phyloP scores from a whole-genome alignment of 2,329 filamentous ascomycete species.

The Scortechinia acanthostroma region DNA sequence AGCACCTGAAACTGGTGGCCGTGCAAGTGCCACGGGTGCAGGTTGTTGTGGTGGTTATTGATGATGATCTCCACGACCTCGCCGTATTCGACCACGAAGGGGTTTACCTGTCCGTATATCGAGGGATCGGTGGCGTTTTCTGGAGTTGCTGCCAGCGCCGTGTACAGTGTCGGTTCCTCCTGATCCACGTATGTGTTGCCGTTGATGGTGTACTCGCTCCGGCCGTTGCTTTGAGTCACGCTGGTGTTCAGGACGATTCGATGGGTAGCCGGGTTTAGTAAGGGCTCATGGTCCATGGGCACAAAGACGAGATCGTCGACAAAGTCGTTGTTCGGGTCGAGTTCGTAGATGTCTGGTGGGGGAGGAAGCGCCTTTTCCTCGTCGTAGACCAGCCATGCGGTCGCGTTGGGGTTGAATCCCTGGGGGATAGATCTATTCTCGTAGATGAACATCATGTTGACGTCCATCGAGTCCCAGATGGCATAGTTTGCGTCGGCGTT shows the following conservation, averaged over 20 bases:
- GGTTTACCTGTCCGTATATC: slow-evolving; percentile 30
- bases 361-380: slow-evolving; percentile 31
- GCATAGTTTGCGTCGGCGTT: slow-evolving; percentile 57
- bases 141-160: slow-evolving; percentile 54
- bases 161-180: slow-evolving; percentile 76
- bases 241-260: slow-evolving; percentile 56
- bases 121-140: slow-evolving; percentile 31
- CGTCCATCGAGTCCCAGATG: slow-evolving; percentile 66
- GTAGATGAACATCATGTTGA: slow-evolving; percentile 26
- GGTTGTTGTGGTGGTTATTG: slow-evolving; percentile 2
- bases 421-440: slow-evolving; percentile 36
- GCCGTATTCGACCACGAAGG: slow-evolving; percentile 6
- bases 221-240: neutral
- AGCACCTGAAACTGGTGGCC: slow-evolving; percentile 41
- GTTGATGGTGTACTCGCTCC: slow-evolving; percentile 52
- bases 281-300: slow-evolving; percentile 56
- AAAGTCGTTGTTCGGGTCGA: slow-evolving; percentile 34
- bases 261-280: slow-evolving; percentile 55
- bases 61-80: slow-evolving; percentile 2
- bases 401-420: slow-evolving; percentile 62
- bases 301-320: slow-evolving; percentile 71
- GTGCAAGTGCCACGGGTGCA: slow-evolving; percentile 44
- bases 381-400: slow-evolving; percentile 58
- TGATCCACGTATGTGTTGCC: slow-evolving; percentile 69
- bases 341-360: slow-evolving; percentile 47